phyloP scores from a whole-genome alignment of 192 early-diverging fungal genomes.

The Coemansia sp. region DNA sequence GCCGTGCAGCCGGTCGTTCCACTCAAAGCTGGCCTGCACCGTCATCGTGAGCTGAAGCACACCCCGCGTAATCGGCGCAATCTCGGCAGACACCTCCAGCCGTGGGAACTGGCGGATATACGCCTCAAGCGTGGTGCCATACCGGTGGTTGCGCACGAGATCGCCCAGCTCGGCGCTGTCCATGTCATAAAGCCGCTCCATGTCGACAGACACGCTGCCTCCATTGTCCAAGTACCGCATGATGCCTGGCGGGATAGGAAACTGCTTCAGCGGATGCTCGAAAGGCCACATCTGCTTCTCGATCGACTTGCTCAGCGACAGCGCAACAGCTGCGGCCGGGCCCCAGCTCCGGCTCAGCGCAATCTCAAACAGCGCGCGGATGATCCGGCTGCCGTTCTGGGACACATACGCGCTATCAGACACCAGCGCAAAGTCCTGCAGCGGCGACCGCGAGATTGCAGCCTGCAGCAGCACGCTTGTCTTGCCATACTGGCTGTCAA shows the following conservation, averaged over 20 bases:
- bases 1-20: conserved; percentile 94
- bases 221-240: conserved; percentile 60
- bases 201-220: conserved; percentile 19
- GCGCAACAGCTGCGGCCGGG: conserved; percentile 69
- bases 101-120: conserved; percentile 86
- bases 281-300: conserved; percentile 92
- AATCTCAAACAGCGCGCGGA: conserved; percentile 95
- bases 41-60: conserved; percentile 83
- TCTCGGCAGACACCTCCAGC: conserved; percentile 72
- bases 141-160: conserved; percentile 75
- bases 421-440: conserved; percentile 93
- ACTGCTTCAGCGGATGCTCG: conserved; percentile 85
- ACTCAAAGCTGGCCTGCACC: conserved; percentile 84
- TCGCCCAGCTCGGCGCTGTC: conserved; percentile 79
- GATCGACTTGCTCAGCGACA: conserved; percentile 83
- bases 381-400: conserved; percentile 90
- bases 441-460: conserved; percentile 68
- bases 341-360: conserved; percentile 90
- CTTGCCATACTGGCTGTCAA: conserved; percentile 84
- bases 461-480: conserved; percentile 93
- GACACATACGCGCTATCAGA: conserved; percentile 93
- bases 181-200: conserved; percentile 86
- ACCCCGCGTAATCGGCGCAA: conserved; percentile 92
- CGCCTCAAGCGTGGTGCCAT: conserved; percentile 70
- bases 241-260: conserved; percentile 68